phyloP scores from a whole-genome alignment of 129 eudicot species.

The Logfia minima region DNA sequence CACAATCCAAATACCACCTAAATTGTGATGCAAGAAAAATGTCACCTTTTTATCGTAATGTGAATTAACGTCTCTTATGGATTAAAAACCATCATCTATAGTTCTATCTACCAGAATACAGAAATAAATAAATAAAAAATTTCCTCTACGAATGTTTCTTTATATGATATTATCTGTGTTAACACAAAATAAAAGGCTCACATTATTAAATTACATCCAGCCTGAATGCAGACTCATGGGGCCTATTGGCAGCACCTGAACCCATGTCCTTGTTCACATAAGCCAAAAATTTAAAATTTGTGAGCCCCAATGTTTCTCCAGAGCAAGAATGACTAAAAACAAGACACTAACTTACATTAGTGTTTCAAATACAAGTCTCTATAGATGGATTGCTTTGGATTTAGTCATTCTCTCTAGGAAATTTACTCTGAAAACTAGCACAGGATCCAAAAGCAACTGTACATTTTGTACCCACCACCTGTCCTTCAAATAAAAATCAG shows the following conservation, averaged over 20 bases:
- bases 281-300: neutral
- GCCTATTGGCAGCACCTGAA: neutral
- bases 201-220: neutral
- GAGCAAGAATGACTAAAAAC: constrained; percentile 1
- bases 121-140: too few relatives aligned
- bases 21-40: too few relatives aligned
- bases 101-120: neutral
- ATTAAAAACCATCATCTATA: neutral
- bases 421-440: neutral
- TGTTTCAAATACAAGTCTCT: neutral
- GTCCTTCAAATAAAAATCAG: neutral
- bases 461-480: neutral
- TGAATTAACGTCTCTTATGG: neutral
- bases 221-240: neutral
- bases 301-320: neutral
- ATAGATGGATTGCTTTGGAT: neutral
- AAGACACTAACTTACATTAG: neutral
- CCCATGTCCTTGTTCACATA: neutral
- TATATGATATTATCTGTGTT: neutral
- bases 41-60: too few relatives aligned
- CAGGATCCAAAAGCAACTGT: too few relatives aligned
- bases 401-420: neutral
- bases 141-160: too few relatives aligned
- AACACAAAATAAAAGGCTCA: neutral
- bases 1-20: neutral